A percentile compares a stretch with the other conserved stretches of the same genome.
Conservation (phyloP, 2,329 filamentous ascomycete species). For the Colletotrichum tamarilloi region DNA sequence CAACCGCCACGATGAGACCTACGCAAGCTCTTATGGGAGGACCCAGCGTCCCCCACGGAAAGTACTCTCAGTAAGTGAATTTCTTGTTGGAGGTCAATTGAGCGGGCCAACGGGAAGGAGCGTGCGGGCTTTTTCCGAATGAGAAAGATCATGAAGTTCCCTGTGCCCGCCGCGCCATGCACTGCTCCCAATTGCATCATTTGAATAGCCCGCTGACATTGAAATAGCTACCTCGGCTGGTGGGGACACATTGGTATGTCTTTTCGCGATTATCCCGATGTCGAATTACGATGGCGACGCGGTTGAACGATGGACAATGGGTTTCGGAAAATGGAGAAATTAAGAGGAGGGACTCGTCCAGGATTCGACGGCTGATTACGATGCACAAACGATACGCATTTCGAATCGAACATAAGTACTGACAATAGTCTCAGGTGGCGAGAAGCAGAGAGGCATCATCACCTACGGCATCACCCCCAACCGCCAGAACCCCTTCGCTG, state of each 20-base stretch:
- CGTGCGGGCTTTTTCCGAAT: slow-evolving; percentile 47
- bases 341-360: neutral
- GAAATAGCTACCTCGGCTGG: slow-evolving; percentile 74
- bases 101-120: neutral
- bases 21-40: slow-evolving; percentile 52
- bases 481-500: slow-evolving; percentile 88
- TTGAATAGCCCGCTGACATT: slow-evolving; percentile 37
- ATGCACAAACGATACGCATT: neutral
- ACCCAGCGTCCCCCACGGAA: slow-evolving; percentile 54
- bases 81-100: slow-evolving; percentile 18
- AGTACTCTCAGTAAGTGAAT: slow-evolving; percentile 55
- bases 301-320: slow-evolving; percentile 1
- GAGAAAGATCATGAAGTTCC: neutral
- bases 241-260: slow-evolving; percentile 79
- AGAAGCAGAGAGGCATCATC: slow-evolving; percentile 72
- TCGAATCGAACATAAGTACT: neutral
- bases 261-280: neutral
- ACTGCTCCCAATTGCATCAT: neutral
- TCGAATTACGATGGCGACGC: neutral
- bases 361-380: neutral
- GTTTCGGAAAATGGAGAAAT: no score
- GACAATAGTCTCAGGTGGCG: slow-evolving; percentile 55
- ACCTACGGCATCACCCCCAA: slow-evolving; percentile 85
- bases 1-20: slow-evolving; percentile 51
- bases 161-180: neutral